Conservation (phyloP, 208 protist species). For the Vickermania spadyakhi region DNA sequence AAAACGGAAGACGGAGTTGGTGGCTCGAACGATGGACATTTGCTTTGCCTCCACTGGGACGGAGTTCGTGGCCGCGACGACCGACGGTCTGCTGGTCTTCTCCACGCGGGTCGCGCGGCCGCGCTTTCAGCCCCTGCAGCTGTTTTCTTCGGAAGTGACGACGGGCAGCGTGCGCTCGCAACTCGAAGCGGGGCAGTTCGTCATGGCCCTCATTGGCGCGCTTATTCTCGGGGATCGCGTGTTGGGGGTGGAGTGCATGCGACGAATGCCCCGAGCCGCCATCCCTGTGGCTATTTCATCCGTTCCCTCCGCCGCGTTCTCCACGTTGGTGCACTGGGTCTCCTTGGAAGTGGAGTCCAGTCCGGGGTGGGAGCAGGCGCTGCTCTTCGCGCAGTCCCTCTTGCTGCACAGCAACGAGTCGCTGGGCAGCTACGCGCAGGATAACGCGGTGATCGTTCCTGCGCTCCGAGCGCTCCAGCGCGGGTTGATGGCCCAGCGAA, state of each 20-base stretch:
- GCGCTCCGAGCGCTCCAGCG: conserved; percentile 62
- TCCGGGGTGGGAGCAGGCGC: conserved; percentile 48
- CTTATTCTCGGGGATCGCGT: conserved; percentile 67
- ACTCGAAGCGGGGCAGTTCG: conserved; percentile 37
- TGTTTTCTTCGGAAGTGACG: conserved; percentile 41
- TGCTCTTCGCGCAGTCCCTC: conserved; percentile 81
- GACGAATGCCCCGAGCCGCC: conserved; percentile 52
- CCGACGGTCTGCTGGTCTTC: conserved; percentile 84
- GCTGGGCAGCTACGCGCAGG: conserved; percentile 34
- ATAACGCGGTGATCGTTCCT: conserved; percentile 27
- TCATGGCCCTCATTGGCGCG: conserved; percentile 71
- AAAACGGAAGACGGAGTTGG: conserved; percentile 81
- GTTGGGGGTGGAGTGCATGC: conserved; percentile 72
- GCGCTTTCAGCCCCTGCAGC: conserved; percentile 77
- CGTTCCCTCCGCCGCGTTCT: conserved; percentile 51
- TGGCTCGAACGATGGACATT: conserved; percentile 69
- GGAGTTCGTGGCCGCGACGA: conserved; percentile 85
- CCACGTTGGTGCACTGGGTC: conserved; percentile 68
- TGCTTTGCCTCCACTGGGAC: conserved; percentile 71
- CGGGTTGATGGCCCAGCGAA: conserved; percentile 50
- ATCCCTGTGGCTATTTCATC: conserved; percentile 79
- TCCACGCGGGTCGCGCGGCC: conserved; percentile 63
- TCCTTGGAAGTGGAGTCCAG: conserved; percentile 67
- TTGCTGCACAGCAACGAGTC: conserved; percentile 71
- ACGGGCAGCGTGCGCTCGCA: conserved; percentile 42